Conservation (phyloP, 2,329 filamentous ascomycete genomes). For the Monilinia laxa region DNA sequence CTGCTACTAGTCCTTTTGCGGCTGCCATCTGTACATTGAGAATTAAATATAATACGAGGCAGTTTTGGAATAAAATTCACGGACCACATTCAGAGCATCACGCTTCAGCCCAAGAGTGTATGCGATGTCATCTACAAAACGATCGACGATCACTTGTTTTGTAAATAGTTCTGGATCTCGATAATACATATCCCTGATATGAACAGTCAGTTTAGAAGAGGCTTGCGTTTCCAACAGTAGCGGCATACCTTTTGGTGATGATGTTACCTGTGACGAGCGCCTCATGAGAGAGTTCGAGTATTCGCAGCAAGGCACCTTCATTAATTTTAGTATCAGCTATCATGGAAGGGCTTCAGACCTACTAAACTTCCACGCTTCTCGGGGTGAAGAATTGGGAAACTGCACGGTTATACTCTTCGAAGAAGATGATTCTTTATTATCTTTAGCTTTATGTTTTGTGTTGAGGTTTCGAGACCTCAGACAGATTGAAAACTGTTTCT, state of each 20-base stretch:
- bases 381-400: constrained; percentile 51
- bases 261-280: constrained; percentile 55
- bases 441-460: background rate
- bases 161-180: constrained; percentile 70
- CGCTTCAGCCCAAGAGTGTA: constrained; percentile 65
- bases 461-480: constrained; percentile 5
- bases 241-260: constrained; percentile 60
- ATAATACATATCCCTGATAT: constrained; percentile 74
- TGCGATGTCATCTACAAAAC: constrained; percentile 72
- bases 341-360: constrained; percentile 32
- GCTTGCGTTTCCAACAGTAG: background rate
- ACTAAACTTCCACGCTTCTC: constrained; percentile 56
- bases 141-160: constrained; percentile 66
- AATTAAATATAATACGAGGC: constrained; percentile 8
- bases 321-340: constrained; percentile 21
- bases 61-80: constrained; percentile 32
- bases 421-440: background rate
- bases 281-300: constrained; percentile 60
- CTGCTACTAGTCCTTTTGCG: constrained; percentile 69
- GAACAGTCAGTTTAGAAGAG: background rate
- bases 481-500: constrained; percentile 49
- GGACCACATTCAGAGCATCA: constrained; percentile 67
- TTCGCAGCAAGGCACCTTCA: constrained; percentile 55
- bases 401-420: constrained; percentile 27
- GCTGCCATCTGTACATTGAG: constrained; percentile 59